Base-by-base conservation (phyloP, 345 rosid species). In the Eucalyptus sp. region DNA sequence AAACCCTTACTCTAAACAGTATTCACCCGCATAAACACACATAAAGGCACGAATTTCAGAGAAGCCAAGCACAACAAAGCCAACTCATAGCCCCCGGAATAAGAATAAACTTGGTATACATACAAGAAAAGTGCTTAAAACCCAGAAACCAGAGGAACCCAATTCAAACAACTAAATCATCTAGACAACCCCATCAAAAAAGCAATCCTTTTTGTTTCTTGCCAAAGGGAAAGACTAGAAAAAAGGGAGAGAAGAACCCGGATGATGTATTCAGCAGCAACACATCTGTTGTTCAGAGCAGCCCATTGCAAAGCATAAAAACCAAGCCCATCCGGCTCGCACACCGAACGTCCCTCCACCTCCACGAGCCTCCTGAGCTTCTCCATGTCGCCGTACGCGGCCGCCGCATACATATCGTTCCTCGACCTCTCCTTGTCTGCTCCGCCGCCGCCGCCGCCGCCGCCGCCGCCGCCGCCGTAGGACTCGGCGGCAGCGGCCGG, bases 361-460 rank as follows among this genome's bases (percentile, higher is more conserved):
- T 97, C 97, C 66, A 97, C 97, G 93, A 98, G 94, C 91, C 96
- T 93, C n/a, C 96, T 96, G 88, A 97, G 95, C 94, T 98, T 98
- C 96, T 96, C 99, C 95, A 97, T 84, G 93, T 98, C 97, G n/a
- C 99, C 99, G 86, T 97, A 98, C 24, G 99, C 99, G 41, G 98
- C 97, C 24, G 99, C 99, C 49, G 98, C 95, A 90, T 96, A 97
- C 9, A 97, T 96, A 76, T 97, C 97, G 90, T 96, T 94, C 95
- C 90, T 94, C 91, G 93, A 93, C 81, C 93, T 94, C 89, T 95
- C 99, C 66, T 80, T 79, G 87, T 14, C 90, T 50, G 84, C 56
- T 31, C 87, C 50, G 48, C 14, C 24, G 2, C 56, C 58, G 56
- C 56, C 56, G 54, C 33, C n/a, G n/a, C n/a, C n/a, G n/a, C n/a